Evolutionary conservation across 2,329 filamentous ascomycete species (phyloP), one percentile per base, ranked within the genome.

Genomic region (Venturia effusa): DNA sequence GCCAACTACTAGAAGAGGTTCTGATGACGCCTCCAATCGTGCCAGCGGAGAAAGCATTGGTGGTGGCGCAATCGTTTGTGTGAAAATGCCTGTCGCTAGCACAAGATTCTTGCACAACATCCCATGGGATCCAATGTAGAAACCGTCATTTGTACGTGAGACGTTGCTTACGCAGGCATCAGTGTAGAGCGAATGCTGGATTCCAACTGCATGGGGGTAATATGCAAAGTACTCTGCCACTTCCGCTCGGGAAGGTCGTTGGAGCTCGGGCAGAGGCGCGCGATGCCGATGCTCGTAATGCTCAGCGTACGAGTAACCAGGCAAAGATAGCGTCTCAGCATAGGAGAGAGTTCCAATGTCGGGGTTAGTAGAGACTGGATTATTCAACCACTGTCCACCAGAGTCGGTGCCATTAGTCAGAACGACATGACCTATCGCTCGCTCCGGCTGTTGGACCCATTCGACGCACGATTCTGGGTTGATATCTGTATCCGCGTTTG

Each of bases 321-420:
- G 84, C 32, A 86, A 74, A 17, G 82, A 84, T 7, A 86, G 75
- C 79, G 84, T 83, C 65, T 84, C 82, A 2, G 83, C 82, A 74
- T 86, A 86, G 70, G 83, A 85, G 71, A 86, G 70, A 0, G 83
- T 82, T 54, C 81, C 82, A 66, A 85, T 84, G 64, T 84, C 78
- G 71, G 79, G 80, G 69, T 79, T 83, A 3, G 80, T 78, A 32
- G 76, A 75, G 17, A 79, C 75, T 0, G 80, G 78, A 64, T 83
- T 79, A 61, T 83, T 81, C 0, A 79, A 80, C 84, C 84, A 86
- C 70, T 86, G 83, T 7, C 84, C 84, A 19, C 84, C 84, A 1
- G 82, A 75, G 48, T 76, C 71, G 10, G 72, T 64, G 0, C 81
- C 75, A 64, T 81, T 75, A 19, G 83, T 84, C 63, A 86, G 74